Evolutionary conservation across 176 grass and related monocot species (phyloP).

Genomic region (Triticum urartu): DNA sequence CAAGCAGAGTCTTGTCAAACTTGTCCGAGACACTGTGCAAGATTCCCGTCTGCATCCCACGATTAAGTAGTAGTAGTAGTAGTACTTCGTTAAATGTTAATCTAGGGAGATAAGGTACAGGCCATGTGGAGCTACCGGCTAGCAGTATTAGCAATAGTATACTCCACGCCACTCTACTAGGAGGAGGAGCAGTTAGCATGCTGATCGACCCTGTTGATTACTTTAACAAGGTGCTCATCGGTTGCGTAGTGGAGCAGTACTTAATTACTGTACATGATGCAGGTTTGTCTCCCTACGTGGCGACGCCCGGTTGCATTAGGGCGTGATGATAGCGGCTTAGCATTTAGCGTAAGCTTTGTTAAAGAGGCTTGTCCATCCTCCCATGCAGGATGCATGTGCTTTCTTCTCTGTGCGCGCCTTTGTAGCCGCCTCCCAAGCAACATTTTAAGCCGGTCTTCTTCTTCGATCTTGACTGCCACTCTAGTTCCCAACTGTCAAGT

Average conservation of each 20-base stretch:
- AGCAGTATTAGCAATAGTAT: not conserved
- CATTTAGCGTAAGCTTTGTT: slow-evolving; percentile 19
- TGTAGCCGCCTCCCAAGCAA: not conserved
- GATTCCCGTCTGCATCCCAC: not conserved
- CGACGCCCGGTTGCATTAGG: not conserved
- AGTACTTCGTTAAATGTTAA: too few species aligned
- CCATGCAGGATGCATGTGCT: slow-evolving; percentile 13
- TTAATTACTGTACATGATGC: not conserved
- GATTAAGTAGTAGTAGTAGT: not conserved
- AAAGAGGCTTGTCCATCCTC: not conserved
- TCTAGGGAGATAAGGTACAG: not conserved
- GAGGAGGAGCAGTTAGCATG: not conserved
- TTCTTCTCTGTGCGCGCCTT: not conserved
- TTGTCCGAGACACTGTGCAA: not conserved
- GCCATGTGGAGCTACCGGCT: slow-evolving; percentile 7
- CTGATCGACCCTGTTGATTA: not conserved
- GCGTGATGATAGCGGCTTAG: not conserved
- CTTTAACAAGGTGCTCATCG: not conserved
- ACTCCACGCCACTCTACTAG: not conserved
- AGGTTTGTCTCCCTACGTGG: not conserved
- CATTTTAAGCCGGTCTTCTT: not conserved
- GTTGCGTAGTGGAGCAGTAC: not conserved
- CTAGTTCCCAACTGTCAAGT: too few species aligned
- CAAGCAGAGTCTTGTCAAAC: not conserved
- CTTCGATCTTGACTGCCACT: too few species aligned